Evolutionary conservation across 352 stramenopile species (phyloP).

Genomic region (Plasmopara viticola): DNA sequence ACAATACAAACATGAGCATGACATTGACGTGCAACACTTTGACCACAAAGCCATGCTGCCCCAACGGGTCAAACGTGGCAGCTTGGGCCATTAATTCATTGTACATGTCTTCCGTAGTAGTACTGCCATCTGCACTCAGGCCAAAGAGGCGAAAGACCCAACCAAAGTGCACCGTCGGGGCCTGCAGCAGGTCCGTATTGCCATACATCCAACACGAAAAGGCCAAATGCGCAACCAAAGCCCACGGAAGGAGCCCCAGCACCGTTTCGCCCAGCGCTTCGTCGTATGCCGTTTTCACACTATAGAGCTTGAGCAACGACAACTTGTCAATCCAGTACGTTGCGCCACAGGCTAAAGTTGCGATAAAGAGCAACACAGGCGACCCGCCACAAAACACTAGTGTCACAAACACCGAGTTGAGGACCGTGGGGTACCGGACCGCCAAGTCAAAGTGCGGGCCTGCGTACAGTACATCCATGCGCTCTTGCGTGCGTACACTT

Average conservation of each 20-base stretch:
- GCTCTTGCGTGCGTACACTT: conserved; percentile 53
- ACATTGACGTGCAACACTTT: conserved; percentile 70
- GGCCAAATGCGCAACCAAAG: conserved; percentile 54
- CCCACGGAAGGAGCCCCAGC: conserved; percentile 57
- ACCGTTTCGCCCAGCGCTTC: conserved; percentile 62
- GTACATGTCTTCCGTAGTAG: conserved; percentile 36
- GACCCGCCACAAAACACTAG: conserved; percentile 77
- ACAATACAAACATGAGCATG: conserved; percentile 69
- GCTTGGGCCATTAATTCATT: conserved; percentile 35
- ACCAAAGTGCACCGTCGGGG: conserved; percentile 39
- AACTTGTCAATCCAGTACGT: conserved; percentile 84
- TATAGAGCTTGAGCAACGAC: conserved; percentile 66
- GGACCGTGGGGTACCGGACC: conserved; percentile 72
- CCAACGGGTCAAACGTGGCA: conserved; percentile 39
- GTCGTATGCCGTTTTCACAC: conserved; percentile 75
- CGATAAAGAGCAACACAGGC: conserved; percentile 74
- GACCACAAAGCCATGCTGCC: conserved; percentile 49
- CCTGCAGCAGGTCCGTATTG: conserved; percentile 59
- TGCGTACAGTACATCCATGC: conserved; percentile 76
- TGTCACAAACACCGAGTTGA: conserved; percentile 83
- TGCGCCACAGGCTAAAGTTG: conserved; percentile 41
- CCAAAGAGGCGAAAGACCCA: conserved; percentile 35
- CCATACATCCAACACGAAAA: conserved; percentile 85
- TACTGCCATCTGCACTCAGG: conserved; percentile 21
- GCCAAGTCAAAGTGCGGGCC: conserved; percentile 69